Base-by-base conservation (phyloP, 179 eudicot genomes). In the Actinidia arguta region DNA sequence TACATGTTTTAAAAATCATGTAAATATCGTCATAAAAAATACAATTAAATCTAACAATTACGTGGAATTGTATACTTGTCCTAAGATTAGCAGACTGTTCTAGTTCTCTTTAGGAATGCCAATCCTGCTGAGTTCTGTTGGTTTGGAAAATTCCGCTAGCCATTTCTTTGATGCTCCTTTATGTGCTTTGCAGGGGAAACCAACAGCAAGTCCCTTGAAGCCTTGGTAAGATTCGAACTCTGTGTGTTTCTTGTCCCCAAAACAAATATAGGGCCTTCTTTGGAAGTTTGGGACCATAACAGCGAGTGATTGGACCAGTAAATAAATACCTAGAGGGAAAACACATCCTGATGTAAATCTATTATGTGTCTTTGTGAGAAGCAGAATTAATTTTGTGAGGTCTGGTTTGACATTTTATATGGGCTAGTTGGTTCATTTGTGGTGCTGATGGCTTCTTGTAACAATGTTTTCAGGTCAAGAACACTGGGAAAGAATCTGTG, bases 401-500 rank as follows among this genome's bases (percentile, higher is more conserved):
- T 50, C 52, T 50, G 4, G 18, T 4, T 69, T 5, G 36, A 31
- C 36, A 31, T 31, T 31, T 31, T 31, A 31, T 31, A 31, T 31
- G 36, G 36, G 36, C 8, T 11, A 47, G 63, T 31, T 75, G 63
- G 63, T 24, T 75, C 10, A 44, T 75, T 75, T 24, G 7, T 42
- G 24, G 8, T 64, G 47, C 31, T 66, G 12, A 17, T 27, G 14
- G 51, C 63, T 79, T 20, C 63, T 51, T n/a, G 10, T 62, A 4
- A 42, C 39, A 11, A 48, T 76, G 77, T n/a, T 84, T 76, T 44
- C 91, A 94, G 99, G 98, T 95, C 44, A 95, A 90, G 85, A 88
- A 78, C 78, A 89, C 97, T 4, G 98, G 98, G 75, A 95, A 92
- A 78, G 99, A 95, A 85, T 88, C 99, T n/a, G 18, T 95, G 62